phyloP scores from a whole-genome alignment of 1,139 yeast genomes.

The Pichia sp. region DNA sequence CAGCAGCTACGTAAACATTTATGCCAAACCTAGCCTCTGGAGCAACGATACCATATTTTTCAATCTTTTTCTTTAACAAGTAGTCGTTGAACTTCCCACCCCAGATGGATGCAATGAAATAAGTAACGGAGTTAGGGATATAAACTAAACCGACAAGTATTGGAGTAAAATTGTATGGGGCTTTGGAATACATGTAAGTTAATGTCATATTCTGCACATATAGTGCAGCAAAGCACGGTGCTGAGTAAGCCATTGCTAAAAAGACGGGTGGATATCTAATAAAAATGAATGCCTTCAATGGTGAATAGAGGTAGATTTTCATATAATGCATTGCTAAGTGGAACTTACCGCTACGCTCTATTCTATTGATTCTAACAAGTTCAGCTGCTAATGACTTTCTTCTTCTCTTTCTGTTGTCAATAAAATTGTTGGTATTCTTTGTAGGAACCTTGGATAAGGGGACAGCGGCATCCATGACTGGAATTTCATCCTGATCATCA shows the following conservation, averaged over 20 bases:
- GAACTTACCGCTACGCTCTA: conserved; percentile 16
- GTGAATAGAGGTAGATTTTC: conserved; percentile 46
- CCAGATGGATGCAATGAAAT: conserved; percentile 63
- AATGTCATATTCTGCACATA: conserved; percentile 75
- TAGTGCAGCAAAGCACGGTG: conserved; percentile 62
- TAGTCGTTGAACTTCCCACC: conserved; percentile 82
- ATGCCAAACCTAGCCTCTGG: conserved; percentile 81
- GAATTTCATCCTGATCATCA: conserved; percentile 26
- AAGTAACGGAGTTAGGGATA: conserved; percentile 79
- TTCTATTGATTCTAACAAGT: conserved; percentile 26
- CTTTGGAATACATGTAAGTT: conserved; percentile 54
- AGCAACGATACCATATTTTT: conserved; percentile 54
- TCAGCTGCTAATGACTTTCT: conserved; percentile 22
- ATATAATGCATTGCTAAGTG: conserved; percentile 24
- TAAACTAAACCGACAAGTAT: conserved; percentile 71
- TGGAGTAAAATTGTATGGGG: conserved; percentile 67
- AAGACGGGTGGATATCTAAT: conserved; percentile 70
- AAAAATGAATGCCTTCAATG: conserved; percentile 46
- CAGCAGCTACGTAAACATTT: conserved; percentile 64
- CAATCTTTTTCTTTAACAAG: conserved; percentile 51
- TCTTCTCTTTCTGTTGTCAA: conserved; percentile 30
- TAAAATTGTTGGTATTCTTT: conserved; percentile 24
- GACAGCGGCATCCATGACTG: conserved; percentile 30
- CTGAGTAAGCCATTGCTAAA: conserved; percentile 59
- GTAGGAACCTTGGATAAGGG: conserved; percentile 34